Evolutionary conservation across 2,329 filamentous ascomycete species (phyloP), one percentile per base, ranked within the genome.

Genomic region (Botrytis paeoniae): DNA sequence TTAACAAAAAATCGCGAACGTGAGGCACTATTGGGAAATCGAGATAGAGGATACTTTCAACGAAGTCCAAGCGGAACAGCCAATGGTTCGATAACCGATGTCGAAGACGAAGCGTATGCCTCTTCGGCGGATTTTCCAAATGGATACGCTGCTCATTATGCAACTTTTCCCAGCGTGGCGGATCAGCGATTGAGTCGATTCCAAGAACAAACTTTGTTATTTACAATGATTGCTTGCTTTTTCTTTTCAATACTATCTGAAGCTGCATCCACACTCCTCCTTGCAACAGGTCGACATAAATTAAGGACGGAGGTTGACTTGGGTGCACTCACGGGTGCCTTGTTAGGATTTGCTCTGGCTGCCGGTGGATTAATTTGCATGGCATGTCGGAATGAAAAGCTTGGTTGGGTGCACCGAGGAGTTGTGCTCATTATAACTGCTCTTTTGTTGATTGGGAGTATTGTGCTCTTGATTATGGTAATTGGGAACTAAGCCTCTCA

Each of bases 221-320:
- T 85, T 76, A 84, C 83, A 45, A 88, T 87, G 22, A 77, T 88
- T 22, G 83, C 84, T 59, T 86, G 86, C 62, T 90, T 92, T 75
- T 82, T 83, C 3, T 86, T 88, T 0, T 87, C 92, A 0, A 86
- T 91, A 51, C 81, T 90, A 10, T 85, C 95, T 14, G 86, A 94
- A 51, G 81, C 86, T 65, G 86, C 95, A 45, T 88, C 92, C 0
- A 85, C 85, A 54, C 85, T 92, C 16, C 86, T 96, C 54, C 88
- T 92, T 45, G 83, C 85, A 22, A 93, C 93, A 1, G 92, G 92
- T 14, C 86, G 88, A 64, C 90, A 89, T 79, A 91, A 88, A 80
- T 85, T 91, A 76, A 85, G 87, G 7, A 85, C 89, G n/a, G 89
- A 93, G 80, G 93, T 95, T 5, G 92, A 95, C 78, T 88, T 88